Evolutionary conservation across 1,284 basidiomycete genomes (phyloP).

Genomic region (Pseudozyma pruni): DNA sequence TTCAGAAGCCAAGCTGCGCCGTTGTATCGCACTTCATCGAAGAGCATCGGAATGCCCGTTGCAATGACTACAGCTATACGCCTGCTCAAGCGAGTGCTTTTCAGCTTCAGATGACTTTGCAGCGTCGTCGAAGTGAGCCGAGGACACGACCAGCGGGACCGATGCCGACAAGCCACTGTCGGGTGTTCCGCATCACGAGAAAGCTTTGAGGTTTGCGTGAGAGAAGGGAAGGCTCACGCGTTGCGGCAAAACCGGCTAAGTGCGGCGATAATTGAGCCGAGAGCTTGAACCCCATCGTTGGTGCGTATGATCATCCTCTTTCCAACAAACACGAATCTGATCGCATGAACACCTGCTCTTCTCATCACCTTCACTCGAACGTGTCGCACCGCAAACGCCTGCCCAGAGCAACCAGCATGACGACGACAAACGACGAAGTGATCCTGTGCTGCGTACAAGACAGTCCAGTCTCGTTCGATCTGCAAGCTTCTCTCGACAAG

Average conservation of each 20-base stretch:
- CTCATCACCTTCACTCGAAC: neutral
- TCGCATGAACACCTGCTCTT: neutral
- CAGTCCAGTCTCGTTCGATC: slow-evolving; percentile 44
- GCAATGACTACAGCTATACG: too few species aligned
- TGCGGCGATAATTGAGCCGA: neutral
- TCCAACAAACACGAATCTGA: neutral
- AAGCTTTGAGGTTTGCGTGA: neutral
- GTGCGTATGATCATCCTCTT: neutral
- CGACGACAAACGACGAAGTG: slow-evolving; percentile 20
- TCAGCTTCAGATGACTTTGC: too few species aligned
- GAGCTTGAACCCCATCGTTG: neutral
- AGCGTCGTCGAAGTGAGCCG: too few species aligned
- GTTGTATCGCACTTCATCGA: too few species aligned
- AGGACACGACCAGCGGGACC: too few species aligned
- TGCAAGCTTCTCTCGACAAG: slow-evolving; percentile 43
- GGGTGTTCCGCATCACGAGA: slow-evolving; percentile 15
- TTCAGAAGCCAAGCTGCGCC: too few species aligned
- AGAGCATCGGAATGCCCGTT: too few species aligned
- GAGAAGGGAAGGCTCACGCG: too few species aligned
- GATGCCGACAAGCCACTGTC: neutral
- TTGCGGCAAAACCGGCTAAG: too few species aligned
- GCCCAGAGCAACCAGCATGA: neutral
- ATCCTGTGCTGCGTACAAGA: slow-evolving; percentile 51
- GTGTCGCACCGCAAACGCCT: neutral
- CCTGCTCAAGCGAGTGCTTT: too few species aligned